Percentiles rank a stretch among this genome's conserved stretches.
These are phyloP conservation scores for Trichoderma guizhouense DNA, from an alignment of 2,329 filamentous ascomycete species.

Conservation along the genomic window DNA sequence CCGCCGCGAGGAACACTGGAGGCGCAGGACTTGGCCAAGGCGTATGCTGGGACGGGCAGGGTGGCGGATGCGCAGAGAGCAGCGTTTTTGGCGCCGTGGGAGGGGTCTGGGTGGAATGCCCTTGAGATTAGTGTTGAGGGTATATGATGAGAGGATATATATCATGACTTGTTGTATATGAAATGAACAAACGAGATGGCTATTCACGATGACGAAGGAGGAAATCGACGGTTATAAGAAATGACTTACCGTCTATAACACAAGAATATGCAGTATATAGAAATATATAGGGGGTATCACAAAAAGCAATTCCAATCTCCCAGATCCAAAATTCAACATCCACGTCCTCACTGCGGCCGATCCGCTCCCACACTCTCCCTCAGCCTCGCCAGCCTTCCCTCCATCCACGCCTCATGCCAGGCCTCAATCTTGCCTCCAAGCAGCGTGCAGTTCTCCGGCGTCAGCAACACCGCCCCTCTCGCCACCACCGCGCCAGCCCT, in stretches of 20 bases:
- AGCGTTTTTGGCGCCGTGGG: slow-evolving; percentile 81
- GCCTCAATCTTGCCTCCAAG: slow-evolving; percentile 85
- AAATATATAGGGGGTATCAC: slow-evolving; percentile 14
- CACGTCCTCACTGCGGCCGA: slow-evolving; percentile 10
- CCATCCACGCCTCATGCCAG: slow-evolving; percentile 74
- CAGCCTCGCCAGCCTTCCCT: slow-evolving; percentile 66
- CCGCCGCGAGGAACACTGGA: slow-evolving; percentile 68
- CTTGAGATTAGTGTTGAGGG: slow-evolving; percentile 38
- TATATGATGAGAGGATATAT: slow-evolving; percentile 14
- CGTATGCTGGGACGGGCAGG: slow-evolving; percentile 70
- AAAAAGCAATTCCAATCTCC: background rate
- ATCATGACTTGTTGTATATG: background rate
- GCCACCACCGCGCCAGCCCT: slow-evolving; percentile 62
- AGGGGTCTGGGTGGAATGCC: slow-evolving; percentile 59
- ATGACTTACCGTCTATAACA: background rate
- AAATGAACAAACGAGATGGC: background rate
- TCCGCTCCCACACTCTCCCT: slow-evolving; percentile 53
- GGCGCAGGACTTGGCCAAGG: slow-evolving; percentile 65
- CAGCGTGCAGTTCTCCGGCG: slow-evolving; percentile 63
- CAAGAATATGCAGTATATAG: background rate
- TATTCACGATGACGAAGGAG: background rate
- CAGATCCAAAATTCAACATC: background rate
- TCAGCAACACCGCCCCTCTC: slow-evolving; percentile 74
- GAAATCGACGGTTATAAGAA: background rate
- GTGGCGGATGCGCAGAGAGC: slow-evolving; percentile 72